Conservation (phyloP, 148 eudicot species). For the Rhododendron vialii region DNA sequence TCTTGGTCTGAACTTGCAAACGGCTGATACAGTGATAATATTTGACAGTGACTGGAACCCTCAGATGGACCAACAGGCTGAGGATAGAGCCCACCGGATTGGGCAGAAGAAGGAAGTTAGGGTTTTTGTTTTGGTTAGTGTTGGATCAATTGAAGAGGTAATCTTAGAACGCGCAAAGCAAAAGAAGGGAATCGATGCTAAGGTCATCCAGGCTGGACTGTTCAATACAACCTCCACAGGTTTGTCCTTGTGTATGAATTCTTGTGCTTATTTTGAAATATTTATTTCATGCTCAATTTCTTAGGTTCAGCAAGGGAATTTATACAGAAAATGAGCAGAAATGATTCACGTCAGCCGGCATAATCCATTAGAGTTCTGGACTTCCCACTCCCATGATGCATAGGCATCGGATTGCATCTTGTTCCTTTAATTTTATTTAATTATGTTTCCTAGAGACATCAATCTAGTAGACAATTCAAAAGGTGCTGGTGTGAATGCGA, state of each 20-base stretch:
- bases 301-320: background rate
- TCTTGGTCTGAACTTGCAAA: slow-evolving; percentile 89
- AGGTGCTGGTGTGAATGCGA: background rate
- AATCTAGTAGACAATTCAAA: background rate
- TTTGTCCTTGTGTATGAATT: slow-evolving; percentile 21
- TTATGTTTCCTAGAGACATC: background rate
- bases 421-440: background rate
- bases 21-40: slow-evolving; percentile 95
- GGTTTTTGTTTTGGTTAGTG: slow-evolving; percentile 95
- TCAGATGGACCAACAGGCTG: slow-evolving; percentile 99
- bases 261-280: background rate
- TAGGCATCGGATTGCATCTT: background rate
- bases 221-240: slow-evolving; percentile 98
- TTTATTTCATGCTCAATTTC: background rate
- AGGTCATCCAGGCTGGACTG: slow-evolving; percentile 97
- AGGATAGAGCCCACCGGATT: slow-evolving; percentile 96
- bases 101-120: slow-evolving; percentile 99
- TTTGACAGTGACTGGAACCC: slow-evolving; percentile 99
- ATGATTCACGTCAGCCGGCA: background rate
- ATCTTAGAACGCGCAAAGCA: slow-evolving; percentile 96
- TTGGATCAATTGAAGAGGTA: slow-evolving; percentile 96
- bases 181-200: slow-evolving; percentile 99
- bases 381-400: background rate
- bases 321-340: background rate
- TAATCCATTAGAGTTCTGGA: background rate